Evolutionary conservation across 257 asterid genomes (phyloP).

Genomic region (Mitragyna speciosa): DNA sequence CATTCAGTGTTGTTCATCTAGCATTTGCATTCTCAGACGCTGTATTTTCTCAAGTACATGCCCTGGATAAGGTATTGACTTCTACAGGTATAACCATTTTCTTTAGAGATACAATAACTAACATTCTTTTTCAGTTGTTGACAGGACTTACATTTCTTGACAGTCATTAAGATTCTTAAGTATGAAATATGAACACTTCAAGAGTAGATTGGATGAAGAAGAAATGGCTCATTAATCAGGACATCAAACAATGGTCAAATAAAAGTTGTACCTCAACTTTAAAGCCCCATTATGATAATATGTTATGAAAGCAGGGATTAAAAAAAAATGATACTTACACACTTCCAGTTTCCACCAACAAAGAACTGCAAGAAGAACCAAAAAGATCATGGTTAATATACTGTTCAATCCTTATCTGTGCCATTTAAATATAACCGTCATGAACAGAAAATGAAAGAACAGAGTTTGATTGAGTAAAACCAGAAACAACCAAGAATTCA

Average conservation of each 20-base stretch:
- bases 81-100: not conserved
- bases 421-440: not conserved
- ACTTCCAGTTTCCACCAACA: conserved; percentile 99
- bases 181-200: not conserved
- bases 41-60: not conserved
- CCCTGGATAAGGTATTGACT: not conserved
- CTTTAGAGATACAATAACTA: not conserved
- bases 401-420: conserved; percentile 4
- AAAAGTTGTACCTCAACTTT: not conserved
- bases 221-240: too few species aligned
- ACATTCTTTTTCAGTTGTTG: not conserved
- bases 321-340: conserved; percentile 60
- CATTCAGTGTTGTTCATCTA: too few species aligned
- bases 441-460: not conserved
- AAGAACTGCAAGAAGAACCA: conserved; percentile 75
- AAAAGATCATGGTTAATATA: conserved; percentile 12
- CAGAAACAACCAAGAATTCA: not conserved
- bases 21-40: not conserved
- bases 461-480: not conserved
- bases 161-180: not conserved
- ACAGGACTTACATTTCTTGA: not conserved
- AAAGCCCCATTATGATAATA: not conserved
- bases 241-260: too few species aligned
- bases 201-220: not conserved
- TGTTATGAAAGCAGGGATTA: not conserved